Evolutionary conservation across 768 basidiomycete species (phyloP).

Genomic region (Kwoniella heveanensis): DNA sequence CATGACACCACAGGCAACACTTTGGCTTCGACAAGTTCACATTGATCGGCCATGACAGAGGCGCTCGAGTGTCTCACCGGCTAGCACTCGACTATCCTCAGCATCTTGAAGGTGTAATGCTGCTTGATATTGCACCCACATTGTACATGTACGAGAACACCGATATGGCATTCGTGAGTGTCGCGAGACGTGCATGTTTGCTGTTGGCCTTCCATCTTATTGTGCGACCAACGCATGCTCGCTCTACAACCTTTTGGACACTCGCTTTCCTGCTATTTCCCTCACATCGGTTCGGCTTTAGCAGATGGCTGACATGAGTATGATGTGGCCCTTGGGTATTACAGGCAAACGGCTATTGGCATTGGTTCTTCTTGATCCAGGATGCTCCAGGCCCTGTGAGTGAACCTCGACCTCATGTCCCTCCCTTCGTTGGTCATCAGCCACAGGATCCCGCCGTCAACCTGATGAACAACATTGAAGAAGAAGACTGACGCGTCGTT

Average conservation of each 20-base stretch:
- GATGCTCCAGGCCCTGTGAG: conserved; percentile 37
- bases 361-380: conserved; percentile 51
- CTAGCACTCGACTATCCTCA: conserved; percentile 48
- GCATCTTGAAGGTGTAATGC: conserved; percentile 38
- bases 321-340: background rate
- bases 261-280: too few relatives aligned
- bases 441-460: too few relatives aligned
- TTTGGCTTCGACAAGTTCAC: conserved; percentile 41
- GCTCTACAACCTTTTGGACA: too few relatives aligned
- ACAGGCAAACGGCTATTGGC: conserved; percentile 45
- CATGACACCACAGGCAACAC: conserved; percentile 39
- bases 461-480: too few relatives aligned
- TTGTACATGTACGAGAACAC: conserved; percentile 44
- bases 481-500: too few relatives aligned
- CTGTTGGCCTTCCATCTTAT: too few relatives aligned
- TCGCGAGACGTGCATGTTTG: background rate
- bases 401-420: background rate
- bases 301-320: too few relatives aligned
- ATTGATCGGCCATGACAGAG: conserved; percentile 51
- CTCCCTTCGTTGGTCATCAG: too few relatives aligned
- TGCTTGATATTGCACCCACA: conserved; percentile 55
- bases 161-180: conserved; percentile 39
- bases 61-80: conserved; percentile 52
- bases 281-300: too few relatives aligned
- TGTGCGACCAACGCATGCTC: too few relatives aligned